Percentiles rank a stretch among this genome's conserved stretches.
These are phyloP conservation scores for Persicaria maculosa DNA, from an alignment of 148 eudicot genomes.

Conservation along the genomic window DNA sequence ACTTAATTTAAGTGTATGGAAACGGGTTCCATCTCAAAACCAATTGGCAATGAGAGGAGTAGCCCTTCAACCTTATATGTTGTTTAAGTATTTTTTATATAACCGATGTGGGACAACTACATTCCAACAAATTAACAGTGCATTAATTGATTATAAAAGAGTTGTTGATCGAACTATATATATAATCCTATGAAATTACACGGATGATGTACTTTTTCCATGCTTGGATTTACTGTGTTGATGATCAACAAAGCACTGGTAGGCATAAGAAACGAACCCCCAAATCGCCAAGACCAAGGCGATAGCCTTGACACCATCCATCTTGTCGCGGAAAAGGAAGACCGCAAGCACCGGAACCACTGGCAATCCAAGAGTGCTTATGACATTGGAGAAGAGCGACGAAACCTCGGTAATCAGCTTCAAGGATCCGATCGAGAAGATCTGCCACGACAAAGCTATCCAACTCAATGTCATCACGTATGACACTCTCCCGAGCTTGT, in stretches of 20 bases:
- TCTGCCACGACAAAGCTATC: slow-evolving; percentile 42
- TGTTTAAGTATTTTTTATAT: too few relatives aligned
- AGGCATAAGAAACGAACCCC: slow-evolving; percentile 47
- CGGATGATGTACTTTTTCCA: too few relatives aligned
- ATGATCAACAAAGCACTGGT: slow-evolving; percentile 42
- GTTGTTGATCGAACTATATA: too few relatives aligned
- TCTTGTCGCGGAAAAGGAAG: slow-evolving; percentile 38
- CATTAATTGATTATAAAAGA: too few relatives aligned
- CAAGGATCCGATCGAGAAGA: slow-evolving; percentile 25
- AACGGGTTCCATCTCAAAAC: too few relatives aligned
- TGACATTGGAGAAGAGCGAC: slow-evolving; percentile 41
- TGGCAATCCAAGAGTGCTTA: slow-evolving; percentile 41
- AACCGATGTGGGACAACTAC: too few relatives aligned
- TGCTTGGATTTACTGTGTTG: slow-evolving; percentile 2
- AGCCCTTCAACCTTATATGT: too few relatives aligned
- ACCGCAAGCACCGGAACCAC: slow-evolving; percentile 42
- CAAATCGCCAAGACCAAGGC: slow-evolving; percentile 36
- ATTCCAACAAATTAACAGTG: too few relatives aligned
- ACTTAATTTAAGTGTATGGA: too few relatives aligned
- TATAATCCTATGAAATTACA: too few relatives aligned
- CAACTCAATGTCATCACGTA: slow-evolving; percentile 38
- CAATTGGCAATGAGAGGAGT: too few relatives aligned
- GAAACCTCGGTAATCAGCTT: slow-evolving; percentile 42
- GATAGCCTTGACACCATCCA: slow-evolving; percentile 40
- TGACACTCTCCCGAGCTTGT: slow-evolving; percentile 25